These are phyloP conservation scores for Leccinum longicurvipes DNA, from an alignment of 768 basidiomycete genomes.

Conservation along the genomic window DNA sequence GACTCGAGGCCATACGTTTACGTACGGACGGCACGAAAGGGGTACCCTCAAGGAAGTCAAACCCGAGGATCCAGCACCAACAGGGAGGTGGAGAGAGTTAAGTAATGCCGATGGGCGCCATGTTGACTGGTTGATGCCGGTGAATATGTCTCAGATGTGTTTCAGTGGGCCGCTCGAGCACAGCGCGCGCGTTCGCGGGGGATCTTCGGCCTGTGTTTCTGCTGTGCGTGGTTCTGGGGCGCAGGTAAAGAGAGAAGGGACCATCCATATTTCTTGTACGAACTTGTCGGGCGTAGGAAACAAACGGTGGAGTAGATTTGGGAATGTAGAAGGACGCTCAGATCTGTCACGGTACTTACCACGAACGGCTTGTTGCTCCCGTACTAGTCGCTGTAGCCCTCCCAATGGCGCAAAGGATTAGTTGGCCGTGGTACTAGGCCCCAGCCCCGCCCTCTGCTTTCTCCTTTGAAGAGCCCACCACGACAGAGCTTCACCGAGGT, in stretches of 20 bases:
- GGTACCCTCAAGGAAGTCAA: conserved; percentile 31
- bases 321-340: not conserved
- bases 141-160: conserved; percentile 80
- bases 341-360: conserved; percentile 2
- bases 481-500: conserved; percentile 47
- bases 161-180: conserved; percentile 67
- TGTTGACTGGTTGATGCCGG: conserved; percentile 56
- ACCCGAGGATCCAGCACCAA: conserved; percentile 43
- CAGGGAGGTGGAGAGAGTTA: conserved; percentile 63
- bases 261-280: conserved; percentile 75
- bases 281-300: conserved; percentile 41
- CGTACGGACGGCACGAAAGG: conserved; percentile 41
- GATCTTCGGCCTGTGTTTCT: conserved; percentile 52
- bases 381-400: conserved; percentile 9
- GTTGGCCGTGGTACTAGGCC: conserved; percentile 27
- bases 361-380: conserved; percentile 22
- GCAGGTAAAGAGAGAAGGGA: conserved; percentile 59
- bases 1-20: conserved; percentile 37
- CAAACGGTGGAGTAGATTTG: not conserved
- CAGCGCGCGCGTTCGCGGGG: conserved; percentile 38
- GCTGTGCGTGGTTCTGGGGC: conserved; percentile 49
- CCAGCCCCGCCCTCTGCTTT: conserved; percentile 44
- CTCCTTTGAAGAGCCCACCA: conserved; percentile 55
- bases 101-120: conserved; percentile 53
- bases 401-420: conserved; percentile 18